These are phyloP conservation scores for Juncus effusus DNA, from an alignment of 176 grass and related monocot species.

Conservation along the genomic window DNA sequence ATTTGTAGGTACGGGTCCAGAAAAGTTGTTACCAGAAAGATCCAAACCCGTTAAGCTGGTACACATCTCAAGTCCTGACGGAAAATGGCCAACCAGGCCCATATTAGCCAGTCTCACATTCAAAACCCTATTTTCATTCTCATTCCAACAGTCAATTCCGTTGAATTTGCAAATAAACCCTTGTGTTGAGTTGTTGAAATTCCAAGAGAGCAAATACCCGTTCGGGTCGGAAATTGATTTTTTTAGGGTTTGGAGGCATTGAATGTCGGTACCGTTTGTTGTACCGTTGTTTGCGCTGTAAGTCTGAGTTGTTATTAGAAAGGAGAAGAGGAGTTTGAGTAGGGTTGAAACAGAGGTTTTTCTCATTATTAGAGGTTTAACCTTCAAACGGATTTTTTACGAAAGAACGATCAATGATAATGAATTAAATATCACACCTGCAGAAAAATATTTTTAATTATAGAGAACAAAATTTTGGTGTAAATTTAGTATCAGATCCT, in stretches of 20 bases:
- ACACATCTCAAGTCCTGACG: conserved; percentile 56
- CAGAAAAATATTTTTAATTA: no score
- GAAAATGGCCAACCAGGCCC: conserved; percentile 63
- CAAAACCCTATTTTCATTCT: conserved; percentile 69
- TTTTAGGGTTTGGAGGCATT: conserved; percentile 41
- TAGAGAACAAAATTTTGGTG: no score
- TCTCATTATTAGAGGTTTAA: not conserved
- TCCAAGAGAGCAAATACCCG: conserved; percentile 46
- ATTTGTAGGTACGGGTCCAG: conserved; percentile 51
- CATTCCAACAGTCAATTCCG: conserved; percentile 85
- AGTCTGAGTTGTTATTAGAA: conserved; percentile 3
- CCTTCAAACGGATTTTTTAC: no score
- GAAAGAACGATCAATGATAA: no score
- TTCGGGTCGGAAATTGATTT: conserved; percentile 40
- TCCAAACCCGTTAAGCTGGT: conserved; percentile 67
- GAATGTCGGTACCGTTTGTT: conserved; percentile 28
- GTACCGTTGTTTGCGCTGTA: not conserved
- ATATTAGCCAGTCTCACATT: conserved; percentile 58
- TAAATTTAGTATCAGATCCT: no score
- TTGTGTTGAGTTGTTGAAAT: conserved; percentile 18
- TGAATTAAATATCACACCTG: no score
- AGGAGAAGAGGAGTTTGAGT: not conserved
- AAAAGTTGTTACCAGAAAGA: conserved; percentile 57
- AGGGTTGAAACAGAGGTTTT: not conserved
- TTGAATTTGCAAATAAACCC: conserved; percentile 58